These are phyloP conservation scores for Geotrichum bryndzae DNA, from an alignment of 1,139 yeast genomes.

Conservation along the genomic window DNA sequence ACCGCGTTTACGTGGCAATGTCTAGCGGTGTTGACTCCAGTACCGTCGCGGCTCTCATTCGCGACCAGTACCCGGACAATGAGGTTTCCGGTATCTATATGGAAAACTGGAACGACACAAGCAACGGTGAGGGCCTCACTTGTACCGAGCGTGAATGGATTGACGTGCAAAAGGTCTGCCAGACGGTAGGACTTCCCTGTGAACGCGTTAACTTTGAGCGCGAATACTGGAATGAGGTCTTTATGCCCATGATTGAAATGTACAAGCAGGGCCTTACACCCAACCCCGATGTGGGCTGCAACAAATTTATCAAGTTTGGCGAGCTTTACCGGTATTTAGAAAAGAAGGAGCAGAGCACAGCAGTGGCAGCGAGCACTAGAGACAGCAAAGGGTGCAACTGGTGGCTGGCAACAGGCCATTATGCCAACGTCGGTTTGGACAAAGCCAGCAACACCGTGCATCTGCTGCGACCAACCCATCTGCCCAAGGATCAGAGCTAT, in stretches of 20 bases:
- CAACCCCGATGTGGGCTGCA: slow-evolving; percentile 90
- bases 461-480: slow-evolving; percentile 55
- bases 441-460: slow-evolving; percentile 37
- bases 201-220: slow-evolving; percentile 77
- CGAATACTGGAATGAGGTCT: slow-evolving; percentile 90
- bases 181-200: slow-evolving; percentile 57
- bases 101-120: slow-evolving; percentile 70
- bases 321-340: slow-evolving; percentile 47
- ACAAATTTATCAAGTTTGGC: slow-evolving; percentile 81
- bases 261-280: slow-evolving; percentile 79
- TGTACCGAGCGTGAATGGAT: slow-evolving; percentile 78
- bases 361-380: too few species aligned
- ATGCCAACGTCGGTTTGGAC: slow-evolving; percentile 53
- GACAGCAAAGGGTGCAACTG: slow-evolving; percentile 36
- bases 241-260: slow-evolving; percentile 78
- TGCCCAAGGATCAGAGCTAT: slow-evolving; percentile 81
- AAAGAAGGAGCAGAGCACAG: slow-evolving; percentile 9
- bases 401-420: slow-evolving; percentile 96
- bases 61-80: slow-evolving; percentile 39
- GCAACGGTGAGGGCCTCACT: too few species aligned
- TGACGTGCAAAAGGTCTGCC: slow-evolving; percentile 65
- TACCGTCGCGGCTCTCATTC: slow-evolving; percentile 71
- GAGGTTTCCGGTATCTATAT: slow-evolving; percentile 77
- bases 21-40: slow-evolving; percentile 97
- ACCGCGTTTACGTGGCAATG: slow-evolving; percentile 78